These are phyloP conservation scores for Phyllosticta citribraziliensis DNA, from an alignment of 2,329 filamentous ascomycete species.

Conservation along the genomic window DNA sequence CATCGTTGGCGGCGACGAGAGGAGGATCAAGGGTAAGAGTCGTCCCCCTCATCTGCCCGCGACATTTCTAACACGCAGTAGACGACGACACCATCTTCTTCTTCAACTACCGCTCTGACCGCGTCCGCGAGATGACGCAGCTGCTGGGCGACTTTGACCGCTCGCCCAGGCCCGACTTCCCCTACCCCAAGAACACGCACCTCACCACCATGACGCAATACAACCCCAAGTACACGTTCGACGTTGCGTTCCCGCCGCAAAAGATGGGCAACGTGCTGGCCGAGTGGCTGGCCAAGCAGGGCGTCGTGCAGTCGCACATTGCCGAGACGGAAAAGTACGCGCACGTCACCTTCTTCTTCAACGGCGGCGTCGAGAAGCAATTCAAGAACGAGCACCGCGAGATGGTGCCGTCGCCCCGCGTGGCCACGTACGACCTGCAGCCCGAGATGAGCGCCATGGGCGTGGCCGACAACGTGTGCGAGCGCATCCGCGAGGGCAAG, in stretches of 20 bases:
- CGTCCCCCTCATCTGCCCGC: conserved; percentile 17
- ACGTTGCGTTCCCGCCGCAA: conserved; percentile 86
- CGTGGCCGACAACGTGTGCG: conserved; percentile 80
- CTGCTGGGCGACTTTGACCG: conserved; percentile 86
- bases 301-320: conserved; percentile 85
- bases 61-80: conserved; percentile 23
- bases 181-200: conserved; percentile 78
- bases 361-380: conserved; percentile 93
- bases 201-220: conserved; percentile 98
- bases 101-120: conserved; percentile 99
- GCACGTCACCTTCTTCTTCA: conserved; percentile 99
- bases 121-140: conserved; percentile 92
- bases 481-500: conserved; percentile 73
- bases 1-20: conserved; percentile 78
- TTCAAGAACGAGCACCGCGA: conserved; percentile 89
- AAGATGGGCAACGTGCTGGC: conserved; percentile 97
- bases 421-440: conserved; percentile 88
- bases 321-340: conserved; percentile 99
- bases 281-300: conserved; percentile 88
- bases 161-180: conserved; percentile 81
- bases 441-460: conserved; percentile 92
- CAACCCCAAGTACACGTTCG: conserved; percentile 89
- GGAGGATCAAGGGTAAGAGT: conserved; percentile 66
- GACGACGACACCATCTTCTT: conserved; percentile 95
- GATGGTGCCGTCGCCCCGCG: conserved; percentile 88